phyloP scores from a whole-genome alignment of 2,329 filamentous ascomycete species.

The Cladosporium phlei region DNA sequence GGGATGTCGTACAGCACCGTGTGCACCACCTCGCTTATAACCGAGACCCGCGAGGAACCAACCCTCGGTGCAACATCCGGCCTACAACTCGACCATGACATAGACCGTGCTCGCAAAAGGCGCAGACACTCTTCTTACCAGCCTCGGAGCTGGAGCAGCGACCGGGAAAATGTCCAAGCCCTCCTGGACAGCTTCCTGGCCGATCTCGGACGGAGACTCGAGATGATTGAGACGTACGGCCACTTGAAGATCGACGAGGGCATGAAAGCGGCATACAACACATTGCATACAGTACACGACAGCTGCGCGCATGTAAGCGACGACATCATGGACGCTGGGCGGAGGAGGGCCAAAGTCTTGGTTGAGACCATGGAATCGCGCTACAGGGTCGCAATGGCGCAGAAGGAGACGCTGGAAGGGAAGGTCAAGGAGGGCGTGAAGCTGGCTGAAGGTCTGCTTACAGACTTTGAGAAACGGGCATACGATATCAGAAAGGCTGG shows the following conservation, averaged over 20 bases:
- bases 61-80: constrained; percentile 35
- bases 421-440: constrained; percentile 86
- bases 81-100: constrained; percentile 31
- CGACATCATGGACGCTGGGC: constrained; percentile 81
- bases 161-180: constrained; percentile 45
- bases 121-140: constrained; percentile 46
- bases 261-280: constrained; percentile 78
- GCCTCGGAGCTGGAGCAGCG: constrained; percentile 39
- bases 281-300: constrained; percentile 78
- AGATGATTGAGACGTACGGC: constrained; percentile 82
- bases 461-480: constrained; percentile 77
- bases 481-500: constrained; percentile 75
- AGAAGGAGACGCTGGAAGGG: constrained; percentile 82
- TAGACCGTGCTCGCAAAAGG: constrained; percentile 34
- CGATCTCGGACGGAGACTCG: constrained; percentile 80
- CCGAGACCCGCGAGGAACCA: constrained; percentile 41
- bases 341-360: constrained; percentile 77
- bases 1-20: constrained; percentile 6
- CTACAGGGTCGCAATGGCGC: constrained; percentile 80
- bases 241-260: constrained; percentile 78
- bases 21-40: constrained; percentile 16
- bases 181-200: constrained; percentile 71
- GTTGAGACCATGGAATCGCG: constrained; percentile 85
- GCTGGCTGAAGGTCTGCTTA: constrained; percentile 77
- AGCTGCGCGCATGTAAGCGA: constrained; percentile 87